These are phyloP conservation scores for Gigaspora rosea DNA, from an alignment of 192 early-diverging fungal species.

Conservation along the genomic window DNA sequence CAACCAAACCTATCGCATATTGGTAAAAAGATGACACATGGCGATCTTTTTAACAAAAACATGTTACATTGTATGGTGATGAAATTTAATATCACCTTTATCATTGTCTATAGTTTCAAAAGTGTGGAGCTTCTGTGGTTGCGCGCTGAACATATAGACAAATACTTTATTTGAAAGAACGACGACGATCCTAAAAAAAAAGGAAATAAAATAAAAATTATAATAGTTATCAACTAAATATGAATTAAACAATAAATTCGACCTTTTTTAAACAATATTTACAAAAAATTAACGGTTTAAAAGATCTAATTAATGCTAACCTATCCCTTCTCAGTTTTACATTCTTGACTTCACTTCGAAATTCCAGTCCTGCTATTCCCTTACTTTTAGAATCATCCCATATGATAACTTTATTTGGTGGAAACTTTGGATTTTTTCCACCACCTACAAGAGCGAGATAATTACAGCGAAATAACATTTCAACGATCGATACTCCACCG, in stretches of 20 bases:
- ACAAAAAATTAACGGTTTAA: neutral
- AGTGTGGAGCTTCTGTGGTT: constrained; percentile 72
- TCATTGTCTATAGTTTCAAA: constrained; percentile 84
- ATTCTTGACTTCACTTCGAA: constrained; percentile 76
- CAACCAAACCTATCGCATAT: constrained; percentile 55
- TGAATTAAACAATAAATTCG: no score
- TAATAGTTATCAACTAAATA: neutral
- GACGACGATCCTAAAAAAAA: constrained; percentile 65
- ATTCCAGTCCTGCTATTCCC: constrained; percentile 75
- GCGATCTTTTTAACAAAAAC: neutral
- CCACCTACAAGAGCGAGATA: constrained; percentile 86
- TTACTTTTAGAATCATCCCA: constrained; percentile 81
- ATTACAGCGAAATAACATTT: constrained; percentile 86
- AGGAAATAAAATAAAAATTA: neutral
- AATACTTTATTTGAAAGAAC: constrained; percentile 76
- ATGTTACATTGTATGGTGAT: neutral
- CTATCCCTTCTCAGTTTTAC: constrained; percentile 78
- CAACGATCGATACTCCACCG: constrained; percentile 79
- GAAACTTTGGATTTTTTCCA: constrained; percentile 79
- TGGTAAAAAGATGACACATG: neutral
- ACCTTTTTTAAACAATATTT: neutral
- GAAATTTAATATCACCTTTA: constrained; percentile 46
- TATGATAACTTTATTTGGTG: constrained; percentile 85
- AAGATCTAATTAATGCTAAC: constrained; percentile 38
- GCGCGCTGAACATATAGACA: constrained; percentile 73